These are phyloP conservation scores for Fagus crenata DNA, from an alignment of 306 rosid genomes.

Conservation along the genomic window DNA sequence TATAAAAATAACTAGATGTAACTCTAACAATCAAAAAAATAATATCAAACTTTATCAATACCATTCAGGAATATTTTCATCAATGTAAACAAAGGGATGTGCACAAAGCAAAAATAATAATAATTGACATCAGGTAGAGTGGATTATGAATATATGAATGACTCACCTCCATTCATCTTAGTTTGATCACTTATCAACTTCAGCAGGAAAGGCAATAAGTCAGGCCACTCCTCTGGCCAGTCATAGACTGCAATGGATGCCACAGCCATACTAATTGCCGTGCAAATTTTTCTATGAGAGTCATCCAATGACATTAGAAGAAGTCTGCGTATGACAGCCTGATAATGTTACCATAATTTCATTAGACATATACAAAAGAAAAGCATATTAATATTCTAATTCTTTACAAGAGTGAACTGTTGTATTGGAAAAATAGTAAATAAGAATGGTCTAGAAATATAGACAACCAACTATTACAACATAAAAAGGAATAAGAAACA, in stretches of 20 bases:
- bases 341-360: slow-evolving; percentile 33
- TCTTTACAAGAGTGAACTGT: neutral
- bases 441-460: slow-evolving; percentile 4
- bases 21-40: neutral
- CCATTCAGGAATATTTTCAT: neutral
- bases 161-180: slow-evolving; percentile 77
- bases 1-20: too few species aligned
- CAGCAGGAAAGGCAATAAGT: slow-evolving; percentile 74
- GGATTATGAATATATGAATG: slow-evolving; percentile 6
- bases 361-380: slow-evolving; percentile 23
- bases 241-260: slow-evolving; percentile 86
- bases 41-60: neutral
- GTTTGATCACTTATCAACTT: slow-evolving; percentile 64
- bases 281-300: slow-evolving; percentile 83
- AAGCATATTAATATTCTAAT: slow-evolving; percentile 4
- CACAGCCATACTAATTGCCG: slow-evolving; percentile 93
- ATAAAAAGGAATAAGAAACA: slow-evolving; percentile 16
- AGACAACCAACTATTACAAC: slow-evolving; percentile 15
- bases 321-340: slow-evolving; percentile 66
- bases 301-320: slow-evolving; percentile 81
- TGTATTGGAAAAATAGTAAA: slow-evolving; percentile 4
- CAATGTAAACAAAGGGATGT: slow-evolving; percentile 5
- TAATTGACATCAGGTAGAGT: neutral
- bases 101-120: neutral
- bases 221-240: slow-evolving; percentile 97